Conservation (phyloP, 805 yeast genomes). For the Starmerella riodocensis region DNA sequence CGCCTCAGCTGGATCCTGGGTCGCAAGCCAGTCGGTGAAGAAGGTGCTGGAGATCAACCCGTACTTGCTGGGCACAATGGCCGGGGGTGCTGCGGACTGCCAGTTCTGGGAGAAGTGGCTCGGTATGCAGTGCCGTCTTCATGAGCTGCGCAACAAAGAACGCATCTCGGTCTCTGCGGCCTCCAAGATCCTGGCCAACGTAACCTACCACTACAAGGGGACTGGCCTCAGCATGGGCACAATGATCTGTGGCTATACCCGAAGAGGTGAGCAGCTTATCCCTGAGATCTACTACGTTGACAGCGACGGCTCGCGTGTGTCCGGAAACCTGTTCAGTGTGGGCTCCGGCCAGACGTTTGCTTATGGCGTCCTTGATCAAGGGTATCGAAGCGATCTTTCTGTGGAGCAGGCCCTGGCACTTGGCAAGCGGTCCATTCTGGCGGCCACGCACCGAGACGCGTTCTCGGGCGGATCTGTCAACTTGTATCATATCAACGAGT, state of each 20-base stretch:
- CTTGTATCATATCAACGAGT: conserved; percentile 80
- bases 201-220: conserved; percentile 89
- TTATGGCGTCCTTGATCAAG: conserved; percentile 91
- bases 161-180: conserved; percentile 95
- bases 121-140: conserved; percentile 89
- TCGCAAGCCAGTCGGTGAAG: conserved; percentile 94
- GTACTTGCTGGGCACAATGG: conserved; percentile 90
- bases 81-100: conserved; percentile 99
- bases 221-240: conserved; percentile 99
- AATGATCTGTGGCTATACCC: conserved; percentile 94
- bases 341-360: conserved; percentile 99
- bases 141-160: conserved; percentile 87
- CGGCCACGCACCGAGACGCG: conserved; percentile 98
- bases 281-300: conserved; percentile 94
- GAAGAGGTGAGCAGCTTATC: conserved; percentile 53
- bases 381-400: conserved; percentile 78
- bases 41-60: conserved; percentile 96
- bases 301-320: conserved; percentile 89
- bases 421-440: conserved; percentile 90
- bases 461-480: conserved; percentile 95
- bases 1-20: conserved; percentile 96
- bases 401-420: conserved; percentile 88
- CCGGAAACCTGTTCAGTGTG: conserved; percentile 91
- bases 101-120: conserved; percentile 99
- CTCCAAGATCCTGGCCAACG: conserved; percentile 77